Evolutionary conservation across 768 basidiomycete genomes (phyloP).

Genomic region (Boletus insuetus): DNA sequence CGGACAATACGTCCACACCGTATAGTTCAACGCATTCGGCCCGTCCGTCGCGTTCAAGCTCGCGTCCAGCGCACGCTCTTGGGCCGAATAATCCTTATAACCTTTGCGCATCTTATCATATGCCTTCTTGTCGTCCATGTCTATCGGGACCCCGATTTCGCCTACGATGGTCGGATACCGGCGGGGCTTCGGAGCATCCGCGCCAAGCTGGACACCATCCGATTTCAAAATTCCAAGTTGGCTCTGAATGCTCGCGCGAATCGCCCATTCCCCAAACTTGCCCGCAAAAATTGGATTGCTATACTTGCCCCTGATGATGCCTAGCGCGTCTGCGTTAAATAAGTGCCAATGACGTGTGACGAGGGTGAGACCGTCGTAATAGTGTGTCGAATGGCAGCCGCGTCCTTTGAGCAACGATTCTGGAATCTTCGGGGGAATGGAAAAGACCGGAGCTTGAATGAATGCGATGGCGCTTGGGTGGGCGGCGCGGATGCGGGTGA

Average conservation of each 20-base stretch:
- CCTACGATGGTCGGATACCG: slow-evolving; percentile 88
- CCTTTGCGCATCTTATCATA: slow-evolving; percentile 53
- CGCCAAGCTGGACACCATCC: slow-evolving; percentile 65
- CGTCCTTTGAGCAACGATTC: slow-evolving; percentile 62
- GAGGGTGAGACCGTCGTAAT: slow-evolving; percentile 93
- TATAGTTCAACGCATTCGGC: slow-evolving; percentile 69
- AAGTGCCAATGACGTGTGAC: slow-evolving; percentile 92
- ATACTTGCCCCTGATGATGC: slow-evolving; percentile 85
- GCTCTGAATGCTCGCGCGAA: slow-evolving; percentile 75
- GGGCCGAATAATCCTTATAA: slow-evolving; percentile 74
- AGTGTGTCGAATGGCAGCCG: slow-evolving; percentile 76
- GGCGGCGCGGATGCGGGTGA: slow-evolving; percentile 53
- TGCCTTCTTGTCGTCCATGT: slow-evolving; percentile 84
- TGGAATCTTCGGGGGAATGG: slow-evolving; percentile 62
- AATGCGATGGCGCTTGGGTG: slow-evolving; percentile 90
- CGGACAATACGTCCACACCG: slow-evolving; percentile 86
- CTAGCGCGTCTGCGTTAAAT: slow-evolving; percentile 95
- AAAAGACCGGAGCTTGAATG: slow-evolving; percentile 89
- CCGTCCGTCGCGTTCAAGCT: slow-evolving; percentile 80
- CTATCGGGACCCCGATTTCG: slow-evolving; percentile 93
- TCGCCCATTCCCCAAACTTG: slow-evolving; percentile 78
- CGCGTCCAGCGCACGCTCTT: slow-evolving; percentile 86
- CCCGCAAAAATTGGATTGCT: slow-evolving; percentile 64
- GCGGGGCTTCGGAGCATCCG: slow-evolving; percentile 9
- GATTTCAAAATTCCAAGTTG: slow-evolving; percentile 78